Conservation (phyloP, 164 flowering plant genomes). For the Aristolochia contorta region DNA sequence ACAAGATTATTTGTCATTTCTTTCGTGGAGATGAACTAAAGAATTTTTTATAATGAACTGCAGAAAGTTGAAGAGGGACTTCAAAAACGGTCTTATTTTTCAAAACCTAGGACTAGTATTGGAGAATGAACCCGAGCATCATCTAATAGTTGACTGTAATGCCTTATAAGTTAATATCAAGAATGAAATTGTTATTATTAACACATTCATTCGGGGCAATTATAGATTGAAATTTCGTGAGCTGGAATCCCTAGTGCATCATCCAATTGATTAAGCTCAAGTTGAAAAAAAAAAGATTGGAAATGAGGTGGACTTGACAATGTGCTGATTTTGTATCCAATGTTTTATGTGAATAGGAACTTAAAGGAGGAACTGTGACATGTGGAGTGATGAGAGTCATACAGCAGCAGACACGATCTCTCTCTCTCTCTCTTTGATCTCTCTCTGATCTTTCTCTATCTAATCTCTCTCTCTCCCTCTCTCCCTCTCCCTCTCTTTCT, state of each 20-base stretch:
- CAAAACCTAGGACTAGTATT: constrained; percentile 48
- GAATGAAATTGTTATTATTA: constrained; percentile 79
- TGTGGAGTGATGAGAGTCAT: constrained; percentile 91
- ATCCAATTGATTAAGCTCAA: constrained; percentile 95
- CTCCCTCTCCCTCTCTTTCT: too few species aligned
- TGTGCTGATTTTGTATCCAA: constrained; percentile 88
- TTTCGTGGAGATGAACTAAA: too few species aligned
- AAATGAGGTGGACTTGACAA: constrained; percentile 84
- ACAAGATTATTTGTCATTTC: too few species aligned
- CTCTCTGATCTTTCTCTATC: too few species aligned
- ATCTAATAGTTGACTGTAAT: constrained; percentile 89
- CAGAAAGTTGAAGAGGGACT: constrained; percentile 97
- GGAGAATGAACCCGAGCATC: constrained; percentile 96
- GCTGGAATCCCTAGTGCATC: constrained; percentile 93
- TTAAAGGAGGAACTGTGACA: too few species aligned
- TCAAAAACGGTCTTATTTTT: constrained; percentile 47
- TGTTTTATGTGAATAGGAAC: too few species aligned
- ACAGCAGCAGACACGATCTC: too few species aligned
- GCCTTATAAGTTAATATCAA: constrained; percentile 86
- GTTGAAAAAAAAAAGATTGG: constrained; percentile 93
- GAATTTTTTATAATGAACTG: constrained; percentile 5
- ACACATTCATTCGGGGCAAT: constrained; percentile 89
- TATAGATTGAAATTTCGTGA: constrained; percentile 87
- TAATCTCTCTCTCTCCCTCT: too few species aligned
- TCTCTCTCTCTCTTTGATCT: too few species aligned